Evolutionary conservation across 176 grass and related monocot genomes (phyloP), one percentile per base, ranked within the genome.

Genomic region (Triticum timopheevii): DNA sequence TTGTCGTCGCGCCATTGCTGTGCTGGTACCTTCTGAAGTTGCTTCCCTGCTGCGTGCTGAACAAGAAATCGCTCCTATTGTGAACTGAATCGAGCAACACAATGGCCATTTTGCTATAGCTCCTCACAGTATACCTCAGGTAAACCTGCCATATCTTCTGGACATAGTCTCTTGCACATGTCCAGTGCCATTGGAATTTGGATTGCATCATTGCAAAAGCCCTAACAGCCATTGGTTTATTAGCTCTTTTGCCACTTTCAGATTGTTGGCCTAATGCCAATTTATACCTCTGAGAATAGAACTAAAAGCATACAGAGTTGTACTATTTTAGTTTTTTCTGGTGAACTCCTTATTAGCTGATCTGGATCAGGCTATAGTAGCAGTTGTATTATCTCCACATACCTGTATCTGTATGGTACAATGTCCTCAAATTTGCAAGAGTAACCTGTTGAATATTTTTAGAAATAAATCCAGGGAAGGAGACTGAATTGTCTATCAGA

Each of bases 1-100:
- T 63, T 90, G 88, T 8, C 50, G 63, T 52, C 79, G 79, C 20
- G 10, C 12, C 1, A 86, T 82, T 86, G 83, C 83, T 82, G 28
- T 86, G 45, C 72, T 82, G 17, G 85, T 90, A 72, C 83, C 79
- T 77, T 44, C 88, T 78, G 79, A 72, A 28, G 76, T 20, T 86
- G 79, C 78, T 69, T 39, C 66, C 65, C 79, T 42, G 16, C 61
- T 52, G 52, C 58, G 49, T 20, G 11, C 82, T 35, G 84, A 82
- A 25, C 42, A 63, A 35, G 88, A 82, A 78, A 17, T 59, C 33
- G 25, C 49, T 54, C 63, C 19, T 28, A 50, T 86, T 2, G 13
- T 86, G 34, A 7, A 82, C 74, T 74, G 54, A 13, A 82, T 83
- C 17, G 64, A 82, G 64, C 67, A 28, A 25, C 79, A 90, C 28